Base-by-base conservation (phyloP, 2,329 filamentous ascomycete genomes). In the Ophiocordyceps camponoti-rufipedis region DNA sequence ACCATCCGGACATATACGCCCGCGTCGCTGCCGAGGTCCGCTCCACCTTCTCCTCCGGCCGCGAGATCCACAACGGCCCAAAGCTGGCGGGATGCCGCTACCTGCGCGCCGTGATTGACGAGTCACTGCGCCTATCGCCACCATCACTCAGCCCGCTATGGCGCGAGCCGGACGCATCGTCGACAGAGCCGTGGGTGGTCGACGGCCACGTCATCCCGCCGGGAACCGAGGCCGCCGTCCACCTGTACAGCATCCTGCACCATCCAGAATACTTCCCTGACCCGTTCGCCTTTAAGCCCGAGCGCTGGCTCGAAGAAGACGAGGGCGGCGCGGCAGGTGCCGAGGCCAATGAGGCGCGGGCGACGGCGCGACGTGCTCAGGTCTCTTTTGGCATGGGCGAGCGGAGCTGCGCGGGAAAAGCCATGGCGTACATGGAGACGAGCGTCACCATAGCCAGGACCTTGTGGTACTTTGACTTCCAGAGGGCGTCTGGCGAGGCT, bases 231-330 rank as follows among this genome's bases (percentile, higher is more conserved):
- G 41, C 43, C 45, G 41, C 41, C 13, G 41, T 46, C 11, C 28
- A 42, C 18, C 45, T 46, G 7, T 46, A 44, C 16, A 38, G 29
- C 41, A 28, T 46, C 18, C 32, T 39, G 6, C 41, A 46, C 28
- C 42, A 51, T 32, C 45, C 47, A 4, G 40, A 44, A 9, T 45
- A 42, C 46, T 53, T 53, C 44, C 44, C 48, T 12, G 46, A 53
- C 12, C 51, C 51, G 8, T 47, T 50, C 32, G 44, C 8, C 18
- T 51, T 50, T 43, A 33, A 45, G n/a, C 48, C 49, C 12, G 44
- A 45, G 7, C 44, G 51, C 31, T 52, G 50, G 50, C 41, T 46
- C 28, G 45, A 43, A 7, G 18, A 43, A 5, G 46, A 43, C 12
- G 44, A 39, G 10, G 35, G 16, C 14, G 35, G 35, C 35, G 35